A percentile compares a stretch with the other conserved stretches of the same genome.
Conservation (phyloP, 164 flowering plant species). For the Platanus orientalis region DNA sequence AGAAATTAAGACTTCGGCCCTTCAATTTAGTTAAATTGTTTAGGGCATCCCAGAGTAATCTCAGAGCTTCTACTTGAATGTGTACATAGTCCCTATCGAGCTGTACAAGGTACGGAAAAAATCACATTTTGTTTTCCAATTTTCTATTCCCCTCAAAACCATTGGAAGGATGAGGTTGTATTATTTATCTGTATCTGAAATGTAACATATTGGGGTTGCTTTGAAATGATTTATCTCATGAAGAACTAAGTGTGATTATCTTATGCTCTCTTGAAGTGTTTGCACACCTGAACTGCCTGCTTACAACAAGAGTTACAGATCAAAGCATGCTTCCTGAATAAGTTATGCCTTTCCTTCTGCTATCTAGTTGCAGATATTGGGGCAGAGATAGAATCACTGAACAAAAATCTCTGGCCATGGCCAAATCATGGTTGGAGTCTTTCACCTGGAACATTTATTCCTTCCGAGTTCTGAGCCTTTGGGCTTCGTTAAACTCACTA, state of each 20-base stretch:
- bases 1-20: constrained; percentile 44
- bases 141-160: neutral
- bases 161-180: no score
- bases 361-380: neutral
- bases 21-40: constrained; percentile 28
- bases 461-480: no score
- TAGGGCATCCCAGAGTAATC: neutral
- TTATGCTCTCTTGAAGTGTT: neutral
- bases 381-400: no score
- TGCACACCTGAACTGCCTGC: neutral
- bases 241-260: neutral
- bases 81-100: neutral
- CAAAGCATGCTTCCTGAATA: neutral
- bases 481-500: no score
- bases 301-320: neutral
- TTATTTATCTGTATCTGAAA: neutral
- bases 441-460: no score
- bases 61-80: neutral
- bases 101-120: no score
- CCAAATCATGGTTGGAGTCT: no score
- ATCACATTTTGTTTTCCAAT: neutral
- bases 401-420: neutral
- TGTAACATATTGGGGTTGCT: neutral
- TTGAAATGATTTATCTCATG: neutral
- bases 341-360: neutral